These are phyloP conservation scores for Medicago ruthenica DNA, from an alignment of 306 rosid species.

Conservation along the genomic window DNA sequence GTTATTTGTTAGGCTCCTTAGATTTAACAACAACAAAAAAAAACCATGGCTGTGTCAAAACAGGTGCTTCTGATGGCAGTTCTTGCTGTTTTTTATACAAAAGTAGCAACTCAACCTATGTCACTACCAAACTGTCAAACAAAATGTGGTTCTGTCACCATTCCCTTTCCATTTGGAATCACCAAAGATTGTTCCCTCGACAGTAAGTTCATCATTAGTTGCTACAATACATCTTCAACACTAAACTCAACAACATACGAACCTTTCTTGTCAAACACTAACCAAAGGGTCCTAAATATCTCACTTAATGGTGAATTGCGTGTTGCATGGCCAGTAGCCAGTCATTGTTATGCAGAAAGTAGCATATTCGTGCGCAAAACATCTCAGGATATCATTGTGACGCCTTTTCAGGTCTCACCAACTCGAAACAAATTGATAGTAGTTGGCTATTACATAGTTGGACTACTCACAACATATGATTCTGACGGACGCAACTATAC, in stretches of 20 bases:
- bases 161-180: conserved; percentile 49
- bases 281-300: neutral
- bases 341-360: neutral
- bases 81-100: neutral
- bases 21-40: too few relatives aligned
- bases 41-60: neutral
- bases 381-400: accelerated
- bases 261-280: neutral
- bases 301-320: conserved; percentile 39
- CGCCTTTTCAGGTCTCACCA: conserved; percentile 30
- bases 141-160: neutral
- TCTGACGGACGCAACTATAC: neutral
- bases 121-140: conserved; percentile 11
- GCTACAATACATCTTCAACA: neutral
- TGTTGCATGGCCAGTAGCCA: neutral
- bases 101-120: conserved; percentile 15
- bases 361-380: accelerated
- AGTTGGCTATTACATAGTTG: conserved; percentile 1
- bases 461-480: too few relatives aligned
- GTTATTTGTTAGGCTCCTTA: too few relatives aligned
- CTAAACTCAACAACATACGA: neutral
- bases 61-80: neutral
- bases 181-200: conserved; percentile 27
- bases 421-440: neutral
- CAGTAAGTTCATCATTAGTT: conserved; percentile 26